Conservation (phyloP, 306 rosid genomes). For the Lathyrus oleraceus region DNA sequence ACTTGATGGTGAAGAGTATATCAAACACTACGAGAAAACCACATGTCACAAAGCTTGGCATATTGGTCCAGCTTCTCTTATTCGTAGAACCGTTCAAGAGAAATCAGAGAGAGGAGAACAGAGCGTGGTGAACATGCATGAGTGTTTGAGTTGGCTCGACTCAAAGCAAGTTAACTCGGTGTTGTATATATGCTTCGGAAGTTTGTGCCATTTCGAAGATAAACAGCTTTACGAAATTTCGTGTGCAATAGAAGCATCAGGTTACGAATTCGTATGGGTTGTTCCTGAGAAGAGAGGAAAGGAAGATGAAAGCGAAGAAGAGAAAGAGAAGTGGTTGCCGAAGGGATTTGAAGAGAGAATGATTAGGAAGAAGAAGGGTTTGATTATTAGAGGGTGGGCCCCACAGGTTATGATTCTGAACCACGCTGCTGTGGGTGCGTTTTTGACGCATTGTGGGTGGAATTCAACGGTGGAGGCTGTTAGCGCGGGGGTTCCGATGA, state of each 20-base stretch:
- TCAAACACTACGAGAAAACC: constrained; percentile 11
- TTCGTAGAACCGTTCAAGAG: background rate
- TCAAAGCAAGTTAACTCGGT: constrained; percentile 34
- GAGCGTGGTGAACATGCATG: constrained; percentile 25
- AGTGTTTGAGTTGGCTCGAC: constrained; percentile 40
- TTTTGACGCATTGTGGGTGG: constrained; percentile 41
- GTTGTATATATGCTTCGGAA: constrained; percentile 39
- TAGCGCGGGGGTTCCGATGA: constrained; percentile 36
- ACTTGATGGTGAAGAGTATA: constrained; percentile 39
- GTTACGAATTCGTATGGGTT: constrained; percentile 32
- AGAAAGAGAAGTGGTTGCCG: constrained; percentile 39
- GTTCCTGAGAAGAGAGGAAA: constrained; percentile 36
- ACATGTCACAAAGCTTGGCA: constrained; percentile 34
- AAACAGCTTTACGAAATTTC: constrained; percentile 41
- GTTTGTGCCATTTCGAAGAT: constrained; percentile 12
- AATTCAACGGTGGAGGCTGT: constrained; percentile 32
- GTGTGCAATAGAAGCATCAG: constrained; percentile 17
- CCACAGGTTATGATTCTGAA: constrained; percentile 29
- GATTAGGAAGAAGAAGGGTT: background rate
- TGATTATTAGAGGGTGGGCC: constrained; percentile 41
- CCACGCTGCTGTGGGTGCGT: constrained; percentile 20
- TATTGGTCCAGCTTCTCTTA: constrained; percentile 42
- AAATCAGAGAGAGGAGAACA: constrained; percentile 31
- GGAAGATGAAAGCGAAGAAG: constrained; percentile 13
- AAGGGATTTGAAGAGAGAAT: constrained; percentile 35